phyloP scores from a whole-genome alignment of 169 alveolate species.

The Eimeria maxima region DNA sequence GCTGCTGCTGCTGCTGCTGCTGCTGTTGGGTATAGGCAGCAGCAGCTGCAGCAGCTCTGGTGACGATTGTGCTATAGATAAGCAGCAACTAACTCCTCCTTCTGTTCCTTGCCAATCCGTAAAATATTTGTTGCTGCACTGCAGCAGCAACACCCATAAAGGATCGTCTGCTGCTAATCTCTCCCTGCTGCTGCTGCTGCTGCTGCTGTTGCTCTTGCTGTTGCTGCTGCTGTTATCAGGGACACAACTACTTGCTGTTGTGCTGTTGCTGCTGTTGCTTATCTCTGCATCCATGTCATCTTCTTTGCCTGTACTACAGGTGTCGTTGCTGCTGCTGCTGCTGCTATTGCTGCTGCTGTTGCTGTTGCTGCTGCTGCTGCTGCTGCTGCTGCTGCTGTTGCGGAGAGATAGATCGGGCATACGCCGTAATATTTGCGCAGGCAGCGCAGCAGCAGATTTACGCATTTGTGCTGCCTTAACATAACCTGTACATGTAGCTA shows the following conservation, averaged over 20 bases:
- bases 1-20: conserved; percentile 6
- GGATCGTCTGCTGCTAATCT: neutral
- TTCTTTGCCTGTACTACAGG: neutral
- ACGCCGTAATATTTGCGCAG: neutral
- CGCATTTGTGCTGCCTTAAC: conserved; percentile 14
- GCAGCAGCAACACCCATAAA: conserved; percentile 45
- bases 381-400: conserved; percentile 20
- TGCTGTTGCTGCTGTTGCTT: neutral
- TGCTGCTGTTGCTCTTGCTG: conserved; percentile 4
- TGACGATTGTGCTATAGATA: neutral
- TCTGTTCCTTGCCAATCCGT: conserved; percentile 14
- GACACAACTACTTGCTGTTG: neutral
- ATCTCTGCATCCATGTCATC: neutral
- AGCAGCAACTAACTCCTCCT: neutral
- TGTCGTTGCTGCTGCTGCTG: neutral
- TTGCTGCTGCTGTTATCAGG: neutral
- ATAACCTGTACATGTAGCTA: neutral
- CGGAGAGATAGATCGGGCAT: conserved; percentile 38
- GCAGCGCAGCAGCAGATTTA: neutral
- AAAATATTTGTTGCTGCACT: neutral
- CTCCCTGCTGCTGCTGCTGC: neutral
- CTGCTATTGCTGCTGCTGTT: neutral
- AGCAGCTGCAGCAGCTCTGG: conserved; percentile 48
- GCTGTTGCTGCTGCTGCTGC: conserved; percentile 6
- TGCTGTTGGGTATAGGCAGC: neutral